Base-by-base conservation (phyloP, 495 filamentous ascomycete genomes). In the Trichocladium antarcticum region DNA sequence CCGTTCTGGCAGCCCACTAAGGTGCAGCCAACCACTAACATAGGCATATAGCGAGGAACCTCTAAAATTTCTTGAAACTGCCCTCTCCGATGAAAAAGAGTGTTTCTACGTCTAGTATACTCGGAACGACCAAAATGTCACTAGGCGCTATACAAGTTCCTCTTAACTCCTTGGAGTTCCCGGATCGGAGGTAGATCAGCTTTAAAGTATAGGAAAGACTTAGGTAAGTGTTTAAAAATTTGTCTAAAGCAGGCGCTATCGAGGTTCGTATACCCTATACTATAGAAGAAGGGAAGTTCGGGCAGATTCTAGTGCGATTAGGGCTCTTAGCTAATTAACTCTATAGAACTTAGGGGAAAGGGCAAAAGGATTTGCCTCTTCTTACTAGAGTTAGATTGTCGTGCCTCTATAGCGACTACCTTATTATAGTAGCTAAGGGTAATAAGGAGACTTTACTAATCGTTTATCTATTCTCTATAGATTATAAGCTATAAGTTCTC, bases 81-180 rank as follows among this genome's bases (percentile, higher is more conserved):
- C 39, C 21, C 28, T 49, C 42, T 50, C 29, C 10, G 19, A 28
- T 20, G 29, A 42, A 7, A 42, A 28, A 34, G 15, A 29, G 21
- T 35, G 39, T 50, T 14, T 45, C 17, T 12, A 20, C 31, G 11
- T 24, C 42, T 35, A 8, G 29, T 15, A 42, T 42, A 50, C 47
- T 17, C 31, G 16, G 29, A 37, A 37, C 39, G 9, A 42, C 16
- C 31, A 50, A 50, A 37, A 50, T 50, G 40, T 50, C 40, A 12
- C 47, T 50, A 21, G 47, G 47, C 39, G 39, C 31, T 50, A 27
- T 50, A 17, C 40, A 28, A 43, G 47, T 50, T 43, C 39, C 47
- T 50, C 47, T 50, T 31, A 39, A 50, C 47, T 50, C 47, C 17
- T 44, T 50, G 40, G 47, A 50, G 39, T 50, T 50, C 39, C 47